Conservation (phyloP, 495 filamentous ascomycete species). For the Articulospora tetracladia region DNA sequence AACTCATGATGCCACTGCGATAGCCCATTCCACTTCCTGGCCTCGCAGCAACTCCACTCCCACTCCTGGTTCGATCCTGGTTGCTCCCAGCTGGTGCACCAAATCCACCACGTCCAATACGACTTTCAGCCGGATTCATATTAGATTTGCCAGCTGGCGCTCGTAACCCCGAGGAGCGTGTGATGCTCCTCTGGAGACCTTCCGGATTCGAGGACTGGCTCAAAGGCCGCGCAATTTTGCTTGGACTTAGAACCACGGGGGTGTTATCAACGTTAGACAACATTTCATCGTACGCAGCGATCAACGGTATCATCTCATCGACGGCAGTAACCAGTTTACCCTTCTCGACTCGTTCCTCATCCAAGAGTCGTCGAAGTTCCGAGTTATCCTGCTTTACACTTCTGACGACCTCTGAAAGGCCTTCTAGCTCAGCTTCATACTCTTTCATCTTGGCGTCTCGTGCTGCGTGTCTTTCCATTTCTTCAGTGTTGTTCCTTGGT, state of each 20-base stretch:
- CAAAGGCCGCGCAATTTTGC: background rate
- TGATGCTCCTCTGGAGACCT: slow-evolving; percentile 22
- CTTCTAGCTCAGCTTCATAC: slow-evolving; percentile 63
- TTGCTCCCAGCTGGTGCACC: slow-evolving; percentile 17
- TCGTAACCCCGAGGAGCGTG: slow-evolving; percentile 37
- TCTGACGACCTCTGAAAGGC: slow-evolving; percentile 62
- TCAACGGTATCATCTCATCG: slow-evolving; percentile 76
- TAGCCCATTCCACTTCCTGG: slow-evolving; percentile 36
- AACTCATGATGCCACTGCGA: slow-evolving; percentile 58
- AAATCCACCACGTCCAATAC: slow-evolving; percentile 36
- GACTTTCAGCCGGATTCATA: slow-evolving; percentile 29
- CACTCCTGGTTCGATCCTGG: slow-evolving; percentile 40
- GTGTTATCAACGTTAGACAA: slow-evolving; percentile 15
- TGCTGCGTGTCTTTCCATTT: slow-evolving; percentile 45
- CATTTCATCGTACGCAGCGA: slow-evolving; percentile 28
- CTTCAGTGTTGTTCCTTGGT: slow-evolving; percentile 43
- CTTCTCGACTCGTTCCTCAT: slow-evolving; percentile 85
- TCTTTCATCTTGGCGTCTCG: slow-evolving; percentile 49
- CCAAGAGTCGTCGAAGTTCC: slow-evolving; percentile 57
- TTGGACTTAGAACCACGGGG: background rate
- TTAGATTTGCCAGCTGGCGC: slow-evolving; percentile 32
- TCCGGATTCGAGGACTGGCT: slow-evolving; percentile 10
- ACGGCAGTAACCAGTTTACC: slow-evolving; percentile 89
- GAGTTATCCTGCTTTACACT: slow-evolving; percentile 63
- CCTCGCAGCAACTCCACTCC: slow-evolving; percentile 16